Base-by-base conservation (phyloP, 208 protist genomes). In the Crithidia thermophila region DNA sequence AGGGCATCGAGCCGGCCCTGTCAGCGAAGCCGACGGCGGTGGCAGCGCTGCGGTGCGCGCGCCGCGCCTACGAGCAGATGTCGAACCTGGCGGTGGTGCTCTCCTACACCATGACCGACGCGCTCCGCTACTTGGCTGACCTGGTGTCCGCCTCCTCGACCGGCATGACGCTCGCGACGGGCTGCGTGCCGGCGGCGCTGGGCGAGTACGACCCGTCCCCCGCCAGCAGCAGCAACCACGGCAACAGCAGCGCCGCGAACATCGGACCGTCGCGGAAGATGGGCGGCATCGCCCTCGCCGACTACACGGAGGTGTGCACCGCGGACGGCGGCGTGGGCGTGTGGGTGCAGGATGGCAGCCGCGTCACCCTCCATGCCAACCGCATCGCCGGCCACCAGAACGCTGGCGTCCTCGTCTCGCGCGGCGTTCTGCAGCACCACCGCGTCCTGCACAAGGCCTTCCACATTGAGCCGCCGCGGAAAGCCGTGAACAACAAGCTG, bases 251-350 rank as follows among this genome's bases (percentile, higher is more conserved):
- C 33, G 62, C 39, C 20, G 60, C 36, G 21, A 21, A 1, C 1
- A 5, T 16, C n/a, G 59, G 13, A 21, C 51, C 14, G n/a, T 52
- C 55, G 50, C 53, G 52, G 27, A 53, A 28, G 37, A 49, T 87
- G 4, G 77, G 76, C 21, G 79, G 79, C 9, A 37, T 87, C 4
- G 75, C 58, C 13, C 37, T 87, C n/a, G 58, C 75, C 8, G 70
- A 75, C 13, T 88, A 85, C 49, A 75, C 83, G n/a, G 71, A 77
- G 14, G 55, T 86, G 8, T 88, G 80, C 73, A 76, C 72, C 0
- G 74, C 84, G 1, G 84, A 96, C 60, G 90, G 90, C 27, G 91
- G 91, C 20, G 68, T 96, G 10, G 91, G 91, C 8, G 86, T 81
- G 20, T 96, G 88, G 88, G 50, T 94, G 9, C 82, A 85, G 51